phyloP scores from a whole-genome alignment of 2,329 filamentous ascomycete genomes.

The Fusarium hainanense region DNA sequence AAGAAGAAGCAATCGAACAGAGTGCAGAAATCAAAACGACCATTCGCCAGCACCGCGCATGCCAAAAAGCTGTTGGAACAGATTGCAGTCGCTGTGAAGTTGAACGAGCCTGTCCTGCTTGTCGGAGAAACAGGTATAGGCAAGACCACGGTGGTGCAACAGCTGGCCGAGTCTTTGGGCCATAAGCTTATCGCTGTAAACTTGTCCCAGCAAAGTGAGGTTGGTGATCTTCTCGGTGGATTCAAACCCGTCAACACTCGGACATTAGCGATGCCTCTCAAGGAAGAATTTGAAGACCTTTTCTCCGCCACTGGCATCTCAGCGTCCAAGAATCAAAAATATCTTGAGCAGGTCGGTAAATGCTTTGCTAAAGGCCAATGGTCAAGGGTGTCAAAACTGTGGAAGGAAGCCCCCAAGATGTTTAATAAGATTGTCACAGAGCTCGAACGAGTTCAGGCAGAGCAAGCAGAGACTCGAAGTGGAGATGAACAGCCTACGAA shows the following conservation, averaged over 20 bases:
- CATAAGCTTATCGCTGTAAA: slow-evolving; percentile 94
- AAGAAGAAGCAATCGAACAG: slow-evolving; percentile 65
- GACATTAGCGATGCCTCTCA: slow-evolving; percentile 86
- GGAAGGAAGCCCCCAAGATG: slow-evolving; percentile 90
- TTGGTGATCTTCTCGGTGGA: slow-evolving; percentile 92
- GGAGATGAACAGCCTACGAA: slow-evolving; percentile 72
- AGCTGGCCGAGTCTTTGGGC: slow-evolving; percentile 84
- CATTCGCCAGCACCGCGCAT: slow-evolving; percentile 90
- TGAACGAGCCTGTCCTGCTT: slow-evolving; percentile 88
- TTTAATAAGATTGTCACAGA: slow-evolving; percentile 76
- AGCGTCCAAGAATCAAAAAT: slow-evolving; percentile 85
- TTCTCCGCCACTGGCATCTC: slow-evolving; percentile 89
- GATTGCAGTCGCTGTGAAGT: slow-evolving; percentile 82
- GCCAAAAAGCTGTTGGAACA: slow-evolving; percentile 88
- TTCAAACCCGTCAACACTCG: slow-evolving; percentile 96
- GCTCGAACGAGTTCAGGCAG: slow-evolving; percentile 58
- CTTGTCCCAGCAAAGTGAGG: slow-evolving; percentile 96
- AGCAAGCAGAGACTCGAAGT: slow-evolving; percentile 51
- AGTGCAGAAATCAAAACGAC: slow-evolving; percentile 65
- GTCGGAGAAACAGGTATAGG: slow-evolving; percentile 99
- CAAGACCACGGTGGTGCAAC: slow-evolving; percentile 96
- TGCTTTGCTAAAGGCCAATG: slow-evolving; percentile 85
- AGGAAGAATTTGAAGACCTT: slow-evolving; percentile 92
- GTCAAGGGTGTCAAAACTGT: slow-evolving; percentile 85
- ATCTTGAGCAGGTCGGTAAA: slow-evolving; percentile 83